A percentile compares a stretch with the other conserved stretches of the same genome.
These are phyloP conservation scores for Murraya paniculata DNA, from an alignment of 345 rosid genomes.

Conservation along the genomic window DNA sequence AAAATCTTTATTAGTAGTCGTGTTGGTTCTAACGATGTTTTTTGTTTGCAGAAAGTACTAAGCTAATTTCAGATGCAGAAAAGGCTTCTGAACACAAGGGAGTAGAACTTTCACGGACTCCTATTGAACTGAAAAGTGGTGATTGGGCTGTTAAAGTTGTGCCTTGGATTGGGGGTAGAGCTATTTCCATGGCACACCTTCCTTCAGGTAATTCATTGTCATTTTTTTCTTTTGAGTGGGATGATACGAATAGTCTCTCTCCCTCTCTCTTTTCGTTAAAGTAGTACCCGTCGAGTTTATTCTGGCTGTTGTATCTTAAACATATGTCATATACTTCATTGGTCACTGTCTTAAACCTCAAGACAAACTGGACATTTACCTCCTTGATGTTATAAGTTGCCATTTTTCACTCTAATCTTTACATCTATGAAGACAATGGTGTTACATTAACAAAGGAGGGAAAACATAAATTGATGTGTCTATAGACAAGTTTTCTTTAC, in stretches of 20 bases:
- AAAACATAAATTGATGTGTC: not conserved
- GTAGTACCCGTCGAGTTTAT: not conserved
- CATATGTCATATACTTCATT: no score
- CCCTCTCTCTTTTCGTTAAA: not conserved
- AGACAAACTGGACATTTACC: not conserved
- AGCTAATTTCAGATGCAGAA: slow-evolving; percentile 56
- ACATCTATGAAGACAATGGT: not conserved
- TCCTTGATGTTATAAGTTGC: not conserved
- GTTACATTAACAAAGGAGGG: not conserved
- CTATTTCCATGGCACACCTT: slow-evolving; percentile 84
- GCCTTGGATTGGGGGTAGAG: slow-evolving; percentile 96
- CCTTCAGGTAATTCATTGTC: slow-evolving; percentile 64
- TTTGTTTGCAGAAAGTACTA: slow-evolving; percentile 52
- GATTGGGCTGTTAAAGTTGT: slow-evolving; percentile 72
- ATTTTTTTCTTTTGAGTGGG: not conserved
- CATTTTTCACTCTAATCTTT: not conserved
- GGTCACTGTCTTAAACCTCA: not conserved
- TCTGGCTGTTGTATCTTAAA: not conserved
- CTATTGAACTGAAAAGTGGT: slow-evolving; percentile 65
- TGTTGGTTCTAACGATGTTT: not conserved
- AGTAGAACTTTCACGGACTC: slow-evolving; percentile 54
- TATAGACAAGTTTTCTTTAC: not conserved
- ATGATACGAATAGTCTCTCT: not conserved
- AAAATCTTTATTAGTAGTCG: not conserved
- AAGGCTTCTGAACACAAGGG: slow-evolving; percentile 56